Evolutionary conservation across 2,329 filamentous ascomycete species (phyloP).

Genomic region (Ophiostoma himal-ulmi): DNA sequence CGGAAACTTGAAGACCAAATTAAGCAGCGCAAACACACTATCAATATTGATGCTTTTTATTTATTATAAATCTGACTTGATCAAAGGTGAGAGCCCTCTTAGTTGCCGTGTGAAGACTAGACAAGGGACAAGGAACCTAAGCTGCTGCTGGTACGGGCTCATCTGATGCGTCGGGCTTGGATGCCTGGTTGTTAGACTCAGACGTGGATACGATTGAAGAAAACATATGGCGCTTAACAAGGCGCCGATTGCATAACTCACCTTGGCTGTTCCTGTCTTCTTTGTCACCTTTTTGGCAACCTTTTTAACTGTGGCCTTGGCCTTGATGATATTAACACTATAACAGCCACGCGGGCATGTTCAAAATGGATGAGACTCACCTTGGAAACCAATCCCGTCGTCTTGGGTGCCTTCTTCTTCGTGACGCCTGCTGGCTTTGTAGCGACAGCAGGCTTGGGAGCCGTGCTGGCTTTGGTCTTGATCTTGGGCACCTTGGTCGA

Average conservation of each 20-base stretch:
- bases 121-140: not conserved
- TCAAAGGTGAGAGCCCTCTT: not conserved
- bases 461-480: not conserved
- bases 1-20: not conserved
- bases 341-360: not conserved
- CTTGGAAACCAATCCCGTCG: not conserved
- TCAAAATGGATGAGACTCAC: not conserved
- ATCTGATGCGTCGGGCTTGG: conserved; percentile 22
- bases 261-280: not conserved
- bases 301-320: not conserved
- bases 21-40: not conserved
- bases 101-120: not conserved
- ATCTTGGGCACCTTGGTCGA: conserved; percentile 26
- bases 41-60: not conserved
- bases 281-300: not conserved
- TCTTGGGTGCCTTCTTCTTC: not conserved
- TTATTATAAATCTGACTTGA: too few species aligned
- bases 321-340: not conserved
- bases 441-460: not conserved
- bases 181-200: conserved; percentile 24
- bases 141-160: not conserved
- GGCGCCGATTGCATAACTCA: not conserved
- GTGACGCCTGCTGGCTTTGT: not conserved
- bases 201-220: not conserved
- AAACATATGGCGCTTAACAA: not conserved